These are phyloP conservation scores for Gossypium gossypioides DNA, from an alignment of 441 rosid genomes.

Conservation along the genomic window DNA sequence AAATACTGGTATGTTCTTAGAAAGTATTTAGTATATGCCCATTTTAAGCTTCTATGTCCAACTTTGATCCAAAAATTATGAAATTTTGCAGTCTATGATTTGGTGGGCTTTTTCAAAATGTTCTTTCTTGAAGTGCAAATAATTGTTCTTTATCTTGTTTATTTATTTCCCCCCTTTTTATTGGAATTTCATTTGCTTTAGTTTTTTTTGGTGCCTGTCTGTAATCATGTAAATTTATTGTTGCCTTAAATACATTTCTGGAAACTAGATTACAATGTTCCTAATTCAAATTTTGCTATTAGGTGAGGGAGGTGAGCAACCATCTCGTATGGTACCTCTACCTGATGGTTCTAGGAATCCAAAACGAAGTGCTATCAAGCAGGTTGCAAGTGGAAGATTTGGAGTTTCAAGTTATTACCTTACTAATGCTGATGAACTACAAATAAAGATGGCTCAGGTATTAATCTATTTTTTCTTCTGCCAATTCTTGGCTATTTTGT, in stretches of 20 bases:
- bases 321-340: slow-evolving; percentile 95
- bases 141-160: background rate
- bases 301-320: slow-evolving; percentile 99
- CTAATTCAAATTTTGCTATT: slow-evolving; percentile 8
- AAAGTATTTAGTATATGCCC: background rate
- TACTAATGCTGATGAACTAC: slow-evolving; percentile 94
- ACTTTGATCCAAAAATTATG: background rate
- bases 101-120: background rate
- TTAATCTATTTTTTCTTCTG: slow-evolving; percentile 7
- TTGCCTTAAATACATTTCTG: background rate
- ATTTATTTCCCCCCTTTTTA: background rate
- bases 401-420: slow-evolving; percentile 98
- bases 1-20: slow-evolving; percentile 60
- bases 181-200: background rate
- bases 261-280: background rate
- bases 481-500: slow-evolving; percentile 20
- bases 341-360: slow-evolving; percentile 89
- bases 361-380: slow-evolving; percentile 96
- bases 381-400: slow-evolving; percentile 99
- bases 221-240: background rate
- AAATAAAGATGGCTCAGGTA: slow-evolving; percentile 99
- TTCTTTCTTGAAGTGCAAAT: background rate
- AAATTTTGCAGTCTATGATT: background rate
- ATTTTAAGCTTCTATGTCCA: background rate
- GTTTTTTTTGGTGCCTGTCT: background rate